These are phyloP conservation scores for Picocystis sp. DNA, from an alignment of 163 green algal genomes.

Conservation along the genomic window DNA sequence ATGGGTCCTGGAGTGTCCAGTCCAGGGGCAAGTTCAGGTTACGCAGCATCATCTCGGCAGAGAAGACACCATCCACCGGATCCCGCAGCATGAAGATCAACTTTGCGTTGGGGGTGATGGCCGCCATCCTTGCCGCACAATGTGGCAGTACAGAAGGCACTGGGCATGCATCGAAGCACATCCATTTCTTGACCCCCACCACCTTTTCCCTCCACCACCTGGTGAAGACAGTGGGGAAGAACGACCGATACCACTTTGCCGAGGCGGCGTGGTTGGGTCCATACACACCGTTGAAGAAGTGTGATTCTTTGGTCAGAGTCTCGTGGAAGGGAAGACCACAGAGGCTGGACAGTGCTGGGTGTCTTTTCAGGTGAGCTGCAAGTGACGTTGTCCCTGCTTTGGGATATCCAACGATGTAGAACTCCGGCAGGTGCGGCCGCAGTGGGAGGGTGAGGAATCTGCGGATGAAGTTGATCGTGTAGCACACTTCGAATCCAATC, in stretches of 20 bases:
- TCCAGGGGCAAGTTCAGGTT: constrained; percentile 48
- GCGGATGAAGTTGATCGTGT: constrained; percentile 40
- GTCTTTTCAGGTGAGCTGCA: constrained; percentile 37
- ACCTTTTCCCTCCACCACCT: constrained; percentile 29
- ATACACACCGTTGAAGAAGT: constrained; percentile 48
- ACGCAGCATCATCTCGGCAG: constrained; percentile 56
- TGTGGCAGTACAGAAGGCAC: constrained; percentile 47
- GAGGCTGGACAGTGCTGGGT: constrained; percentile 43
- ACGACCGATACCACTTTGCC: constrained; percentile 39
- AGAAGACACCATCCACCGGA: constrained; percentile 39
- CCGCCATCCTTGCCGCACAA: constrained; percentile 31
- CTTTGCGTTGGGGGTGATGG: constrained; percentile 49
- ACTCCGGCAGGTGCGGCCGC: constrained; percentile 38
- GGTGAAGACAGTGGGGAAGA: constrained; percentile 57
- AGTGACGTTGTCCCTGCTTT: constrained; percentile 59
- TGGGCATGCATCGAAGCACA: constrained; percentile 58
- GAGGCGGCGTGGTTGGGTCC: constrained; percentile 21
- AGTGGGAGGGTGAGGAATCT: constrained; percentile 53
- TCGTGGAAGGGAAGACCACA: constrained; percentile 51
- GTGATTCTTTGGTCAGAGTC: constrained; percentile 39
- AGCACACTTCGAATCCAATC: constrained; percentile 49
- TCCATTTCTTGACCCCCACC: constrained; percentile 16
- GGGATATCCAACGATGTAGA: constrained; percentile 67
- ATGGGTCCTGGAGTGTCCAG: constrained; percentile 34
- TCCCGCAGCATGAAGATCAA: constrained; percentile 57